phyloP scores from a whole-genome alignment of 192 early-diverging fungal species.

The Podila minutissima region DNA sequence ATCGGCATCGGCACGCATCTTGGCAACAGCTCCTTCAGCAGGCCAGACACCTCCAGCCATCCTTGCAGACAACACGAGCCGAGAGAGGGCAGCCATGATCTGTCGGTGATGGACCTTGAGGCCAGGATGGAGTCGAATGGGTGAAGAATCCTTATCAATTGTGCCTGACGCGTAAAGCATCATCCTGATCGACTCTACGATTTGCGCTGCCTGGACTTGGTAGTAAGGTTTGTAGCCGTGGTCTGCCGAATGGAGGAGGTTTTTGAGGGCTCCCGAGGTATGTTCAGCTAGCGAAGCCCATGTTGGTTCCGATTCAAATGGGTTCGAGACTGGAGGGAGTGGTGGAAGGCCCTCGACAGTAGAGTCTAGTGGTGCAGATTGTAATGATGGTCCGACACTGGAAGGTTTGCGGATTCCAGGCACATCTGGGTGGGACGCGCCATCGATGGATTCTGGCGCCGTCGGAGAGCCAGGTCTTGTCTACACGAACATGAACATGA shows the following conservation, averaged over 20 bases:
- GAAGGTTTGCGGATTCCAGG: constrained; percentile 15
- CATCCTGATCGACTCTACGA: constrained; percentile 83
- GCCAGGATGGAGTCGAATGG: constrained; percentile 69
- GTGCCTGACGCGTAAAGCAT: constrained; percentile 88
- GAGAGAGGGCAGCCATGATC: constrained; percentile 85
- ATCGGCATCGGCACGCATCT: constrained; percentile 77
- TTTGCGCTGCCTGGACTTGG: constrained; percentile 37
- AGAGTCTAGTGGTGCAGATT: background rate
- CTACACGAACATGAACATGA: constrained; percentile 1
- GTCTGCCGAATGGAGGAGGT: constrained; percentile 41
- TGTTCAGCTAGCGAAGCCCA: constrained; percentile 45
- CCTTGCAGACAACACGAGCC: constrained; percentile 85
- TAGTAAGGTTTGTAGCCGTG: constrained; percentile 42
- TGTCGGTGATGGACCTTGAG: constrained; percentile 78
- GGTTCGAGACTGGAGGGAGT: constrained; percentile 33
- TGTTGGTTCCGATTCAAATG: constrained; percentile 40
- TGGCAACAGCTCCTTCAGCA: constrained; percentile 79
- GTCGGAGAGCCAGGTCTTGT: constrained; percentile 37
- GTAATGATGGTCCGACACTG: background rate
- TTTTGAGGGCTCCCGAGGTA: constrained; percentile 27
- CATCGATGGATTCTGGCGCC: background rate
- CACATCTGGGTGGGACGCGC: background rate
- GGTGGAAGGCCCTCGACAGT: constrained; percentile 16
- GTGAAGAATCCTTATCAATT: constrained; percentile 71
- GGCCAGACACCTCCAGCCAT: constrained; percentile 91